phyloP scores from a whole-genome alignment of 2,329 filamentous ascomycete species.

The Aspergillus ibericus region DNA sequence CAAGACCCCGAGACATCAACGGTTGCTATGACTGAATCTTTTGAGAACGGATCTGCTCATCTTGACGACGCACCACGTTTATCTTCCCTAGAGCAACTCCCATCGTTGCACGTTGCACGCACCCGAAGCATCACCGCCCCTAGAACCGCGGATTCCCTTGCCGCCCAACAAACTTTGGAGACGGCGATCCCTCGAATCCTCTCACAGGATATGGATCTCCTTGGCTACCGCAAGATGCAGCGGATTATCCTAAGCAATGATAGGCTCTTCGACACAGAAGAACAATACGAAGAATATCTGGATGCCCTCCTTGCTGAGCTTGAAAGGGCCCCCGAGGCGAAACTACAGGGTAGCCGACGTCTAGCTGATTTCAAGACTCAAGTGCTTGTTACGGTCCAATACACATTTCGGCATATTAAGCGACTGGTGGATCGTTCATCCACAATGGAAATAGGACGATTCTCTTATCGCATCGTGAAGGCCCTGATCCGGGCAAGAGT shows the following conservation, averaged over 20 bases:
- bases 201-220: constrained; percentile 39
- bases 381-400: constrained; percentile 42
- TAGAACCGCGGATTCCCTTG: constrained; percentile 39
- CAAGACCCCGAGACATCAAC: too few relatives aligned
- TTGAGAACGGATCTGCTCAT: too few relatives aligned
- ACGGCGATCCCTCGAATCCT: constrained; percentile 40
- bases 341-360: constrained; percentile 24
- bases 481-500: constrained; percentile 40
- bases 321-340: constrained; percentile 33
- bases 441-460: constrained; percentile 30
- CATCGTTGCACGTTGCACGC: constrained; percentile 13
- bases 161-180: constrained; percentile 40
- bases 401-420: constrained; percentile 39
- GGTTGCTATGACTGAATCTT: too few relatives aligned
- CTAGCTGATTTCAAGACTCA: constrained; percentile 43
- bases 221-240: constrained; percentile 46
- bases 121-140: constrained; percentile 37
- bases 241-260: constrained; percentile 40
- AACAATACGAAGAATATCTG: constrained; percentile 40
- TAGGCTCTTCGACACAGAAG: constrained; percentile 35
- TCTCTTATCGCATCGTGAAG: not conserved
- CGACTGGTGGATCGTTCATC: constrained; percentile 29
- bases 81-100: not conserved
- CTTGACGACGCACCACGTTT: constrained; percentile 6
- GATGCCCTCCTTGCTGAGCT: constrained; percentile 40